Percentiles rank a stretch among this genome's conserved stretches.
Evolutionary conservation across 2,329 filamentous ascomycete species (phyloP).

Genomic region (Aureobasidium melanogenum): DNA sequence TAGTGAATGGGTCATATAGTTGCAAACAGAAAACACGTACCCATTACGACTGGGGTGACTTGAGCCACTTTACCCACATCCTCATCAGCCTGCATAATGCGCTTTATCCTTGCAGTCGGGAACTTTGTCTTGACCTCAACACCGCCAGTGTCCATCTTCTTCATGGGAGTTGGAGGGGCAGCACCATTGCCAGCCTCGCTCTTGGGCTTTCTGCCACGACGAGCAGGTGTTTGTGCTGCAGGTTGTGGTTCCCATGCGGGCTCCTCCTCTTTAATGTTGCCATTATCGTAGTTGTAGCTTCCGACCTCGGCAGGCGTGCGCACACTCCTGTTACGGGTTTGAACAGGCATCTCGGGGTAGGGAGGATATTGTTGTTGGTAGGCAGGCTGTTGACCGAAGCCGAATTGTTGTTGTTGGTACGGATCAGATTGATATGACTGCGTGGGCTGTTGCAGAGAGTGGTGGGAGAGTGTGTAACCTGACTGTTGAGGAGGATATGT

Average conservation of each 20-base stretch:
- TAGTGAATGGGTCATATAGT: conserved; percentile 10
- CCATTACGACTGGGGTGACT: conserved; percentile 89
- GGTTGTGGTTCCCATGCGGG: conserved; percentile 17
- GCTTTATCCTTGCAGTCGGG: conserved; percentile 92
- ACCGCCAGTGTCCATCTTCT: conserved; percentile 30
- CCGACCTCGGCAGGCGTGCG: conserved; percentile 14
- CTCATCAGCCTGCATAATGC: conserved; percentile 98
- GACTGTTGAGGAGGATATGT: conserved; percentile 7
- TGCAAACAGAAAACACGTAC: conserved; percentile 37
- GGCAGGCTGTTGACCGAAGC: conserved; percentile 15
- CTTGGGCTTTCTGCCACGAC: conserved; percentile 15
- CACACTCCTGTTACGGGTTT: conserved; percentile 13
- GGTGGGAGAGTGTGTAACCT: conserved; percentile 10
- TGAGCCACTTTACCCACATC: conserved; percentile 98
- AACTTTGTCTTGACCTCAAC: conserved; percentile 89
- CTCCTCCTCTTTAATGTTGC: conserved; percentile 25
- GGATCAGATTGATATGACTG: not conserved
- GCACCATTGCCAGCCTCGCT: conserved; percentile 9
- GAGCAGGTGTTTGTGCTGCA: conserved; percentile 15
- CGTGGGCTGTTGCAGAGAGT: conserved; percentile 9
- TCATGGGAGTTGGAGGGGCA: not conserved
- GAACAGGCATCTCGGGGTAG: conserved; percentile 17
- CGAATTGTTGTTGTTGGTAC: conserved; percentile 8
- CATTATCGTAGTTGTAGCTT: conserved; percentile 14
- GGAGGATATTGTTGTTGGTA: conserved; percentile 8